Conservation (phyloP, 2,329 filamentous ascomycete genomes). For the Hymenoscyphus linearis region DNA sequence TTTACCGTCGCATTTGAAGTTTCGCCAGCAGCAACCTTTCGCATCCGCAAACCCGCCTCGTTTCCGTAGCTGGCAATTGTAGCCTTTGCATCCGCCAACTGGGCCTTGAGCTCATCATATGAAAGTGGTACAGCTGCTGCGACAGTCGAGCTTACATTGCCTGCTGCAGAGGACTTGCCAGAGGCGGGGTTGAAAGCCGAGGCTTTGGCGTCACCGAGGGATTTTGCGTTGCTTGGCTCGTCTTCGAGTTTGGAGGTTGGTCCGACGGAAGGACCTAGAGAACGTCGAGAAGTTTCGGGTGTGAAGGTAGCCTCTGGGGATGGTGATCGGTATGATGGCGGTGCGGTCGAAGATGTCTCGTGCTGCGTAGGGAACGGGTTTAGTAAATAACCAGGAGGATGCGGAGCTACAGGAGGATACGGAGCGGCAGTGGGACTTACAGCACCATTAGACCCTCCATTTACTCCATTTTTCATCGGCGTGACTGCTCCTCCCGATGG, state of each 20-base stretch:
- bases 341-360: constrained; percentile 27
- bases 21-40: constrained; percentile 61
- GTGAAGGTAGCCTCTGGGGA: constrained; percentile 38
- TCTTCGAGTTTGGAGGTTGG: constrained; percentile 29
- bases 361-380: background rate
- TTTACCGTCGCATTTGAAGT: constrained; percentile 41
- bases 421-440: constrained; percentile 15
- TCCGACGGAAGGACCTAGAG: constrained; percentile 11
- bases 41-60: constrained; percentile 71
- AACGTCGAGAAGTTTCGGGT: constrained; percentile 26
- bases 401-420: background rate
- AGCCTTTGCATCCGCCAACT: constrained; percentile 70
- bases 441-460: constrained; percentile 19
- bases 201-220: constrained; percentile 35
- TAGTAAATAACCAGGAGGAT: background rate
- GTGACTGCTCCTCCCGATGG: constrained; percentile 17
- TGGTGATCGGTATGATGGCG: constrained; percentile 51
- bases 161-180: constrained; percentile 38
- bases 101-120: constrained; percentile 61
- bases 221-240: constrained; percentile 33
- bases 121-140: constrained; percentile 32
- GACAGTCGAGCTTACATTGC: constrained; percentile 31
- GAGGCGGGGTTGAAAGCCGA: constrained; percentile 23
- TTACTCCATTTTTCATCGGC: constrained; percentile 27
- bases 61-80: constrained; percentile 65